Conservation (phyloP, 2,329 filamentous ascomycete species). For the Colletotrichum noveboracense region DNA sequence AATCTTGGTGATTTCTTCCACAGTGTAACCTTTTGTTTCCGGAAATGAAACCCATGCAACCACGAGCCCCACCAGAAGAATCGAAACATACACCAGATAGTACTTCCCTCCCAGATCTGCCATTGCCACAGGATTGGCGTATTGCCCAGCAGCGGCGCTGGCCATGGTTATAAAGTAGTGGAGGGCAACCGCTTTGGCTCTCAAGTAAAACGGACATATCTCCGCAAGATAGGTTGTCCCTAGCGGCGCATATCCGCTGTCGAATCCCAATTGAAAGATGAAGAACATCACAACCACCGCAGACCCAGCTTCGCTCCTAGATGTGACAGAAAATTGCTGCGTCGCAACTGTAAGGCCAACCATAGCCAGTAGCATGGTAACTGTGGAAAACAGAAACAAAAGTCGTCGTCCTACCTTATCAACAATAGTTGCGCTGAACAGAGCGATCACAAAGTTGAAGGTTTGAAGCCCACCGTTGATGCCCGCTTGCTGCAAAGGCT, state of each 20-base stretch:
- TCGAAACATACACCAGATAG: slow-evolving; percentile 61
- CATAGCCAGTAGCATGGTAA: background rate
- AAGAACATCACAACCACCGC: slow-evolving; percentile 38
- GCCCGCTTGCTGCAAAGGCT: background rate
- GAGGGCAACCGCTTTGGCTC: slow-evolving; percentile 51
- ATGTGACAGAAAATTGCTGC: background rate
- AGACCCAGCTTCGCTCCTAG: slow-evolving; percentile 21
- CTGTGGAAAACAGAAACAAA: background rate
- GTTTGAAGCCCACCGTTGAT: slow-evolving; percentile 13
- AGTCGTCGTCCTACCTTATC: background rate
- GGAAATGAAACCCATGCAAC: slow-evolving; percentile 47
- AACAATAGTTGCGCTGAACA: background rate
- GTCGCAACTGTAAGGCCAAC: background rate
- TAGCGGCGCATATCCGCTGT: slow-evolving; percentile 58
- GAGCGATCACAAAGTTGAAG: background rate
- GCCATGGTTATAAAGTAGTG: slow-evolving; percentile 30
- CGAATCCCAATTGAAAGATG: slow-evolving; percentile 49
- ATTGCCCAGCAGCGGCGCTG: slow-evolving; percentile 32
- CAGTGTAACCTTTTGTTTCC: slow-evolving; percentile 51
- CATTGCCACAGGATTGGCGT: slow-evolving; percentile 58
- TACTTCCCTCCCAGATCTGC: slow-evolving; percentile 55
- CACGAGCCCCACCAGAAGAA: slow-evolving; percentile 51
- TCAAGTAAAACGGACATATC: slow-evolving; percentile 56
- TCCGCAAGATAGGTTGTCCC: slow-evolving; percentile 57
- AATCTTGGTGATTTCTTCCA: slow-evolving; percentile 63